These are phyloP conservation scores for Cyclanthera cordifolia DNA, from an alignment of 306 rosid genomes.

Conservation along the genomic window DNA sequence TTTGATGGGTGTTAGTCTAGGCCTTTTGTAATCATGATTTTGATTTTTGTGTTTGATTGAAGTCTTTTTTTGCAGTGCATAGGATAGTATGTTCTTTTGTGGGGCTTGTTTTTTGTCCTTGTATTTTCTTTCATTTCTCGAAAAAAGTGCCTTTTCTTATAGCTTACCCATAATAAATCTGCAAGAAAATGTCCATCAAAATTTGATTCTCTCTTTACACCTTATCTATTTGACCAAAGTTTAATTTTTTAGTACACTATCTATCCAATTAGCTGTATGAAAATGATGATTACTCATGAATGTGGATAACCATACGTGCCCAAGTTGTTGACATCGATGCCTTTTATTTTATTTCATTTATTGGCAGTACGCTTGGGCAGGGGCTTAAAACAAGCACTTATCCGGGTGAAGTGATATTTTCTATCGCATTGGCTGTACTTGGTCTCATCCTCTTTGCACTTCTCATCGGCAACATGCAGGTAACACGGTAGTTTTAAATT, in stretches of 20 bases:
- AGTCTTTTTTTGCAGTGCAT: no score
- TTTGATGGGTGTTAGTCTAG: no score
- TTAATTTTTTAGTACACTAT: not conserved
- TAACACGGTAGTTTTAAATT: constrained; percentile 15
- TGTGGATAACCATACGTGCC: not conserved
- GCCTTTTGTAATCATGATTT: no score
- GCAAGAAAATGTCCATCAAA: not conserved
- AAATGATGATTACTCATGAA: not conserved
- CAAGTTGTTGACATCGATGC: not conserved
- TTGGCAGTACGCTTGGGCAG: constrained; percentile 91
- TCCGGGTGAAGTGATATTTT: constrained; percentile 84
- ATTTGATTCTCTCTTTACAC: not conserved
- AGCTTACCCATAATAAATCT: not conserved
- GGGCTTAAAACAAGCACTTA: constrained; percentile 92
- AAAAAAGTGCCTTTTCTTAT: no score
- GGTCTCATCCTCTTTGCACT: constrained; percentile 98
- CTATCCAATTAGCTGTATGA: not conserved
- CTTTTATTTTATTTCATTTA: constrained; percentile 7
- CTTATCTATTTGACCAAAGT: not conserved
- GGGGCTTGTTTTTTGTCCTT: no score
- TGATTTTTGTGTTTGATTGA: no score
- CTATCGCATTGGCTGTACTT: constrained; percentile 70
- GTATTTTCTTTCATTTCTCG: no score
- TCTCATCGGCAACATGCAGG: constrained; percentile 99
- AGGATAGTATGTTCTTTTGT: no score